Conservation (phyloP, 371 early-diverging fungal genomes). For the Synchytrium microbalum region DNA sequence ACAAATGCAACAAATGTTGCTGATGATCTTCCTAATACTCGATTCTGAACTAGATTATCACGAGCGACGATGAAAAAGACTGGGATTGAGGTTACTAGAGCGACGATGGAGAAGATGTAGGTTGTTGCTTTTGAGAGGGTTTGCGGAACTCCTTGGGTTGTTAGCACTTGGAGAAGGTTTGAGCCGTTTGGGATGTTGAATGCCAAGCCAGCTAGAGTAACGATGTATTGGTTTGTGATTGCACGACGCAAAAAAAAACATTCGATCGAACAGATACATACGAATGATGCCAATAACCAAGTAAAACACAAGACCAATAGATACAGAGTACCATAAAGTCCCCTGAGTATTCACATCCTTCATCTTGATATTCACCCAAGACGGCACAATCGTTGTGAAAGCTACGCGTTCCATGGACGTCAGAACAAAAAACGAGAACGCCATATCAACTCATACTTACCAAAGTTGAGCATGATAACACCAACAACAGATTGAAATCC, state of each 20-base stretch:
- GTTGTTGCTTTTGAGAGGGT: slow-evolving; percentile 47
- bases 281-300: slow-evolving; percentile 34
- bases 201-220: slow-evolving; percentile 30
- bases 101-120: slow-evolving; percentile 61
- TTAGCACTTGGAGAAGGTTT: slow-evolving; percentile 20
- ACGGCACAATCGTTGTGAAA: slow-evolving; percentile 32
- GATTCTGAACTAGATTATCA: slow-evolving; percentile 57
- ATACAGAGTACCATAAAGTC: slow-evolving; percentile 33
- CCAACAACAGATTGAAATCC: slow-evolving; percentile 27
- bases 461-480: slow-evolving; percentile 32
- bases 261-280: slow-evolving; percentile 17
- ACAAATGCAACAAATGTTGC: slow-evolving; percentile 53
- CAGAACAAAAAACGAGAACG: neutral
- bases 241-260: neutral
- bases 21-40: slow-evolving; percentile 18
- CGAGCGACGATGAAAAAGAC: slow-evolving; percentile 65
- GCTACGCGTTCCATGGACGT: slow-evolving; percentile 12
- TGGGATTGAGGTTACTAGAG: slow-evolving; percentile 68
- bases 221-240: neutral
- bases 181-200: slow-evolving; percentile 17
- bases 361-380: slow-evolving; percentile 42
- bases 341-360: slow-evolving; percentile 36
- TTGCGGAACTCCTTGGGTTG: slow-evolving; percentile 7
- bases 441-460: neutral
- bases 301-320: slow-evolving; percentile 24